phyloP scores from a whole-genome alignment of 257 asterid genomes.

The Mitragyna speciosa region DNA sequence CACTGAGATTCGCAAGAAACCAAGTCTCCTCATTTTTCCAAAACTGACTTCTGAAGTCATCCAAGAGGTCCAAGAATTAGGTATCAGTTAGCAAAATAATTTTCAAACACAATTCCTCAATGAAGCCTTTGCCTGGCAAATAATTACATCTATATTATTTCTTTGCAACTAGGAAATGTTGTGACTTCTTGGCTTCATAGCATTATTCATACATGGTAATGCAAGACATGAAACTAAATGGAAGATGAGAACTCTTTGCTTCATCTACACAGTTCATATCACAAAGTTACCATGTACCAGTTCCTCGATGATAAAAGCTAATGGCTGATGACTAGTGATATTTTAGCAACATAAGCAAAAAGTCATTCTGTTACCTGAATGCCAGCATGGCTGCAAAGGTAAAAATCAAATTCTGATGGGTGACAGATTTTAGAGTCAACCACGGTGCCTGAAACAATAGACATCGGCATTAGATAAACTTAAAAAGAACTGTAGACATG shows the following conservation, averaged over 20 bases:
- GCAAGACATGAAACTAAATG: too few relatives aligned
- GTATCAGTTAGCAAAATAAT: not conserved
- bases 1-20: not conserved
- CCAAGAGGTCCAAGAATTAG: not conserved
- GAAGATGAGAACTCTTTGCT: not conserved
- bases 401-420: constrained; percentile 93
- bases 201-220: not conserved
- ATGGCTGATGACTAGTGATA: not conserved
- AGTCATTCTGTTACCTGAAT: constrained; percentile 66
- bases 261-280: not conserved
- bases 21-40: not conserved
- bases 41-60: too few relatives aligned
- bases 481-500: not conserved
- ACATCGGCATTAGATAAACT: not conserved
- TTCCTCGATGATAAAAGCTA: not conserved
- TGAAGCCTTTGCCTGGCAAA: not conserved
- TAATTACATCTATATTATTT: not conserved
- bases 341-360: not conserved
- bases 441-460: constrained; percentile 65
- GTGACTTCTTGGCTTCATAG: not conserved
- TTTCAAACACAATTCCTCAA: not conserved
- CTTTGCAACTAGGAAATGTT: not conserved
- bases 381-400: constrained; percentile 97
- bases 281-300: not conserved
- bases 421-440: constrained; percentile 96